Evolutionary conservation across 2,329 filamentous ascomycete species (phyloP).

Genomic region (Neospermospora avenae): DNA sequence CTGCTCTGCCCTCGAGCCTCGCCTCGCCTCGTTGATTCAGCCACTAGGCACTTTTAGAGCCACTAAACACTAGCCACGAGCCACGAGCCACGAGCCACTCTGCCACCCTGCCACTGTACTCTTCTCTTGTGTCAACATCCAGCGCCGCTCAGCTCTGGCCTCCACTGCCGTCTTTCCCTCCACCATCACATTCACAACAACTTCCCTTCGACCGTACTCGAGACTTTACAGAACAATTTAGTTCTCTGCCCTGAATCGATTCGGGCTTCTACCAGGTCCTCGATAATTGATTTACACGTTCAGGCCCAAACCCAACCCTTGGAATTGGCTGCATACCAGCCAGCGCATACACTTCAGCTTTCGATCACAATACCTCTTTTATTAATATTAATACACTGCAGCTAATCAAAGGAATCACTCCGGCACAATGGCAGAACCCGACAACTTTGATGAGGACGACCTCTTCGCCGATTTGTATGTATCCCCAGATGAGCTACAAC

Average conservation of each 20-base stretch:
- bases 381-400: constrained; percentile 3
- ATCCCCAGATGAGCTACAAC: not conserved
- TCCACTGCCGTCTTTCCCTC: not conserved
- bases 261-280: not conserved
- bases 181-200: not conserved
- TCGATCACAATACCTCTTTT: not conserved
- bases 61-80: no score
- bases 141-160: not conserved
- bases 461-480: constrained; percentile 93
- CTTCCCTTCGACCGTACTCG: not conserved
- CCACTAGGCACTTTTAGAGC: not conserved
- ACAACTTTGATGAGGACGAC: constrained; percentile 88
- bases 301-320: not conserved
- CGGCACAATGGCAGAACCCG: constrained; percentile 68
- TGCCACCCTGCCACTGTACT: no score
- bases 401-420: not conserved
- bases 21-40: not conserved
- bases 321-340: not conserved
- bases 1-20: not conserved
- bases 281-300: not conserved
- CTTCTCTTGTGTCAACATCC: not conserved
- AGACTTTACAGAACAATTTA: not conserved
- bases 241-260: not conserved
- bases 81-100: no score
- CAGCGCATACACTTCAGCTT: not conserved